Evolutionary conservation across 1,284 basidiomycete genomes (phyloP), one percentile per base, ranked within the genome.

Genomic region (Puccinia triticina): DNA sequence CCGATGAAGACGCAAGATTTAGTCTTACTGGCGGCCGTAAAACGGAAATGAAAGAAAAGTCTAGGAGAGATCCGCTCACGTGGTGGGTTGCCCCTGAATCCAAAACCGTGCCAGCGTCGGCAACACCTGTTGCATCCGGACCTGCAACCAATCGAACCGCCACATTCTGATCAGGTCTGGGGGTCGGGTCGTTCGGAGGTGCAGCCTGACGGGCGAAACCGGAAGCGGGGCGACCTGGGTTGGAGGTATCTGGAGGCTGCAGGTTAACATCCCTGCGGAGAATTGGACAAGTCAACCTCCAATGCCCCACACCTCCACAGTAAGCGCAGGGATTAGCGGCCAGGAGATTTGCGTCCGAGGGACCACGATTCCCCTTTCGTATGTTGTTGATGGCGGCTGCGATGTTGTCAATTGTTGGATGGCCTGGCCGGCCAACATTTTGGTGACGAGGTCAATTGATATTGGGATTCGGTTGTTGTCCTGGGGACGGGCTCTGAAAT

Each of bases 21-120:
- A 75, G 69, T 18, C 50, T 48, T 1, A 72, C 26, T 2, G 23
- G 11, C 2, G 43, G 69, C 14, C 12, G 12, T 1, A 72, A 26
- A 37, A 18, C 4, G 1, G 4, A 72, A 29, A 32, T 48, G 4
- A 50, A 29, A 50, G 18, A 72, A 72, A 53, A 11, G 26, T 32
- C 18, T n/a, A n/a, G 50, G 43, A 50, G 32, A 29, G 64, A 66
- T 66, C 32, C 32, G 64, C 64, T 66, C 29, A 66, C 64, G 64
- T 66, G 64, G 32, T 66, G 46, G 26, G 69, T 72, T 43, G 26
- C 69, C 46, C 69, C 69, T 32, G 46, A 72, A 72, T 50, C 69
- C 69, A 72, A 72, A 21, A 72, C 46, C 5, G 69, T 34, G 69
- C 69, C 69, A 53, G 10, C 46, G 21, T 12, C 69, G 4, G 21